These are phyloP conservation scores for Candida fluviatilis DNA, from an alignment of 805 yeast species.

Conservation along the genomic window DNA sequence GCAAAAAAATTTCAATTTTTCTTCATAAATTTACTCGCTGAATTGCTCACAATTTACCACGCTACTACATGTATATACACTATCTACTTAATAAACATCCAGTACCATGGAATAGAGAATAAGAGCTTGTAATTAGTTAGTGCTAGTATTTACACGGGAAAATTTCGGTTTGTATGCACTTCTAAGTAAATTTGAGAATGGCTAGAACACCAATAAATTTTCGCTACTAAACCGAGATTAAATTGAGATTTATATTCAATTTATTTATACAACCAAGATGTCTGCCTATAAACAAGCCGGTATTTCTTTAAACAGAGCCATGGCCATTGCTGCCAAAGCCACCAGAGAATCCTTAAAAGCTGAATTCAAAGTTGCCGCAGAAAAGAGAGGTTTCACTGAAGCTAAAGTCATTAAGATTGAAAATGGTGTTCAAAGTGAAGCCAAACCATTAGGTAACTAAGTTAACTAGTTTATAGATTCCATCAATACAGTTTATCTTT, in stretches of 20 bases:
- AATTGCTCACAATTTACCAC: too few species aligned
- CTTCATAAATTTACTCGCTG: too few species aligned
- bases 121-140: not conserved
- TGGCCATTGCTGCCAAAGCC: slow-evolving; percentile 85
- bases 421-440: slow-evolving; percentile 54
- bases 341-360: slow-evolving; percentile 86
- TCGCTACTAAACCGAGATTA: not conserved
- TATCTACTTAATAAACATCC: not conserved
- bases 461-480: slow-evolving; percentile 3
- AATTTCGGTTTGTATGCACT: not conserved
- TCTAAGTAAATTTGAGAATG: not conserved
- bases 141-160: slow-evolving; percentile 3
- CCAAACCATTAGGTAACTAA: slow-evolving; percentile 34
- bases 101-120: not conserved
- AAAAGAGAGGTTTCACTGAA: slow-evolving; percentile 71
- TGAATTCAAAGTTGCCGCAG: slow-evolving; percentile 70
- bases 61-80: not conserved
- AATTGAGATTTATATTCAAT: not conserved
- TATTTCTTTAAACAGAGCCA: slow-evolving; percentile 72
- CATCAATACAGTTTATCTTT: not conserved
- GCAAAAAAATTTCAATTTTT: too few species aligned
- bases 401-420: slow-evolving; percentile 67
- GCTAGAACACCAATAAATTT: not conserved
- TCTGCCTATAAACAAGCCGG: slow-evolving; percentile 50
- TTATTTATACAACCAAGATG: slow-evolving; percentile 18